phyloP scores from a whole-genome alignment of 2,329 filamentous ascomycete genomes.

The Aspergillus terreus region DNA sequence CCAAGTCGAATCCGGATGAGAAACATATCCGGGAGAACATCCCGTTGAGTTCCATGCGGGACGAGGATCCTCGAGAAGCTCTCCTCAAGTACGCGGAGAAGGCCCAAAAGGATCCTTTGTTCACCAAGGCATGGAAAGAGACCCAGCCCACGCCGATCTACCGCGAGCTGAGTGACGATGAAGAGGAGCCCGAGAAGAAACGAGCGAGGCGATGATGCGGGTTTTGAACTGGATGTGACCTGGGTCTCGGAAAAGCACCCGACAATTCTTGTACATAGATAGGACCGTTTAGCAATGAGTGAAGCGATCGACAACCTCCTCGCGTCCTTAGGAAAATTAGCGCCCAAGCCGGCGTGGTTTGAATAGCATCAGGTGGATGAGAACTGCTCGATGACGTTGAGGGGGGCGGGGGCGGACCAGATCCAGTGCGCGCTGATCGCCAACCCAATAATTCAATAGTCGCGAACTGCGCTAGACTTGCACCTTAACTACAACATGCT shows the following conservation, averaged over 20 bases:
- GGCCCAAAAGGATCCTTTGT: slow-evolving; percentile 87
- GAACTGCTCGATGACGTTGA: slow-evolving; percentile 15
- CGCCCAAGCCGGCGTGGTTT: not conserved
- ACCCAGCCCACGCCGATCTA: slow-evolving; percentile 93
- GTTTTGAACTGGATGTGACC: not conserved
- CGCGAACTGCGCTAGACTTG: not conserved
- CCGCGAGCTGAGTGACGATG: slow-evolving; percentile 82
- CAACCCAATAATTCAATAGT: not conserved
- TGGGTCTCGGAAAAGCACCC: too few relatives aligned
- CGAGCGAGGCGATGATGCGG: slow-evolving; percentile 34
- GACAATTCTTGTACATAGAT: not conserved
- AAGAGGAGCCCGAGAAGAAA: slow-evolving; percentile 69
- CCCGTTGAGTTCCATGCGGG: slow-evolving; percentile 84
- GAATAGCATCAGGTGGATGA: not conserved
- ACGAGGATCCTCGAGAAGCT: slow-evolving; percentile 93
- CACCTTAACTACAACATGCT: slow-evolving; percentile 1
- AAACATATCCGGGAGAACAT: slow-evolving; percentile 85
- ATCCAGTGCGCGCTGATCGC: not conserved
- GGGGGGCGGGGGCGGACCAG: slow-evolving; percentile 1
- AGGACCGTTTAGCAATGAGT: too few relatives aligned
- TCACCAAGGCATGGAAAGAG: slow-evolving; percentile 87
- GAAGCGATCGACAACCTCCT: not conserved
- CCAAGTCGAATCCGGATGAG: slow-evolving; percentile 84
- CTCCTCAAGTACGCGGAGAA: slow-evolving; percentile 92
- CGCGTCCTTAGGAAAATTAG: not conserved